Conservation (phyloP, 257 asterid genomes). For the Rehmannia glutinosa region DNA sequence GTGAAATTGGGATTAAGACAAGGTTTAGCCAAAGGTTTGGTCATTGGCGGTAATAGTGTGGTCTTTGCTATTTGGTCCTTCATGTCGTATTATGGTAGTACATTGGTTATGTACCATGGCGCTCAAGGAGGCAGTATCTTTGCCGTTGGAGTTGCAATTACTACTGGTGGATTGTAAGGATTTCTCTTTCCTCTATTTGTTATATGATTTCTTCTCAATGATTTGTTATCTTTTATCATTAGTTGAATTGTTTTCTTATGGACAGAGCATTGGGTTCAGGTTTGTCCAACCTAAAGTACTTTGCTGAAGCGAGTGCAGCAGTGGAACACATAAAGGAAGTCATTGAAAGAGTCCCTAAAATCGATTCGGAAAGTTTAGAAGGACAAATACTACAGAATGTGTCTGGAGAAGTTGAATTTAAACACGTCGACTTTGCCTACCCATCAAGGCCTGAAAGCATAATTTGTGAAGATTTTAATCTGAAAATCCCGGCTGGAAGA, state of each 20-base stretch:
- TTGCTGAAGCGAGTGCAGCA: constrained; percentile 63
- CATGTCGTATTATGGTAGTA: constrained; percentile 78
- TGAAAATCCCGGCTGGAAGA: constrained; percentile 50
- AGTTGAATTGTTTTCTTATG: background rate
- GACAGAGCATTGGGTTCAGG: constrained; percentile 64
- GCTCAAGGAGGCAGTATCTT: constrained; percentile 81
- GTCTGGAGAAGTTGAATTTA: constrained; percentile 56
- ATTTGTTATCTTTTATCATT: too few species aligned
- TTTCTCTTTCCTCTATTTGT: too few species aligned
- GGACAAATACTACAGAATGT: constrained; percentile 44
- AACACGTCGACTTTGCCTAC: constrained; percentile 47
- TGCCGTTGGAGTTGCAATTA: constrained; percentile 79
- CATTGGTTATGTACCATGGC: constrained; percentile 78
- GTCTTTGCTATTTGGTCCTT: constrained; percentile 85
- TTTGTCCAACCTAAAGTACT: constrained; percentile 51
- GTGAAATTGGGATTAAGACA: constrained; percentile 64
- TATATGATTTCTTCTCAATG: too few species aligned
- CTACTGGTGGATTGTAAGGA: constrained; percentile 88
- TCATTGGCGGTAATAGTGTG: constrained; percentile 78
- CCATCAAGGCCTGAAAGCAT: constrained; percentile 63
- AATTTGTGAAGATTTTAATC: constrained; percentile 45
- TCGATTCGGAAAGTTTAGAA: constrained; percentile 49
- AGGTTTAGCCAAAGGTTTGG: constrained; percentile 89
- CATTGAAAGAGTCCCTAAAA: too few species aligned
- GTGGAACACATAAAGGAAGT: constrained; percentile 60